Conservation (phyloP, 164 flowering plant genomes). For the Dillenia suffruticosa region DNA sequence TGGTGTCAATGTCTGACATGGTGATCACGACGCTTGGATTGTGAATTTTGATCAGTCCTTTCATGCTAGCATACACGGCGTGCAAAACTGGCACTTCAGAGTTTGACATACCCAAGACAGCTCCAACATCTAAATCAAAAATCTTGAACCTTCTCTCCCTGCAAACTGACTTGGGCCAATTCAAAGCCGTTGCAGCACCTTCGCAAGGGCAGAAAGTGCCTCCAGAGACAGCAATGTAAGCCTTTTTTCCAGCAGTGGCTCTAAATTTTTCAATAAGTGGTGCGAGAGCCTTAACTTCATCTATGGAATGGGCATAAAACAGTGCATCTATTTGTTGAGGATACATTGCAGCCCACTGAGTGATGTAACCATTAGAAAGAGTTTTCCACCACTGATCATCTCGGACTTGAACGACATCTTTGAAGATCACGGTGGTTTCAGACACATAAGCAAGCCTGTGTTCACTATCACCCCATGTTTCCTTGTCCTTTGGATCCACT, state of each 20-base stretch:
- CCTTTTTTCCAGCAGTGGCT: constrained; percentile 80
- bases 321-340: constrained; percentile 92
- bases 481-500: constrained; percentile 82
- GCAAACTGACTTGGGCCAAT: constrained; percentile 86
- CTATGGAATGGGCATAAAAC: constrained; percentile 81
- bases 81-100: constrained; percentile 89
- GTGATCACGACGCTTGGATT: constrained; percentile 84
- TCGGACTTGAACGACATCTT: constrained; percentile 79
- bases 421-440: constrained; percentile 95
- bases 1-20: constrained; percentile 57
- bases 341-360: constrained; percentile 97
- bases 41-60: constrained; percentile 79
- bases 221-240: constrained; percentile 82
- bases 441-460: constrained; percentile 97
- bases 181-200: constrained; percentile 69
- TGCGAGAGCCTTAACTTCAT: constrained; percentile 66
- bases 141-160: constrained; percentile 87
- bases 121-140: constrained; percentile 70
- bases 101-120: constrained; percentile 48
- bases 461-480: constrained; percentile 98
- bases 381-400: constrained; percentile 99
- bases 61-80: constrained; percentile 83
- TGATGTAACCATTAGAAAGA: constrained; percentile 77
- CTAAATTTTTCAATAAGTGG: constrained; percentile 85
- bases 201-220: constrained; percentile 85